A percentile compares a stretch with the other conserved stretches of the same genome.
phyloP scores from a whole-genome alignment of 768 basidiomycete species.

The Lactarius hengduanensis region DNA sequence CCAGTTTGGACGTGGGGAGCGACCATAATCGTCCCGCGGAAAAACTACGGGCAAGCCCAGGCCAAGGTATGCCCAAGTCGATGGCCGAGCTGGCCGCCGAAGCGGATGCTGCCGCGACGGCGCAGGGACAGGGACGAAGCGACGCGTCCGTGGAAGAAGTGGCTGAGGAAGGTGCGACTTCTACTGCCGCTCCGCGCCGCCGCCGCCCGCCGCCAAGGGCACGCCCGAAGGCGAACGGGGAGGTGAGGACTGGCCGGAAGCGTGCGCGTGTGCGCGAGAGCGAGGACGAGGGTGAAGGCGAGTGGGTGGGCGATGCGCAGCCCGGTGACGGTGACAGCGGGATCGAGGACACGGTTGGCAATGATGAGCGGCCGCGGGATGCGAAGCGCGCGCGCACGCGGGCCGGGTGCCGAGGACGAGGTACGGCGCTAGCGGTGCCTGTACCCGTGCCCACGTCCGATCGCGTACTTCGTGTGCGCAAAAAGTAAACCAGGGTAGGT shows the following conservation, averaged over 20 bases:
- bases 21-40: neutral
- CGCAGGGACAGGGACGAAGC: constrained; percentile 11
- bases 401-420: constrained; percentile 35
- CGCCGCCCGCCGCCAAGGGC: neutral
- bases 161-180: constrained; percentile 2
- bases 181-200: neutral
- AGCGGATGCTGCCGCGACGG: constrained; percentile 21
- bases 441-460: constrained; percentile 22
- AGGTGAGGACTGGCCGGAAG: neutral
- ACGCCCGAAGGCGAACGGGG: neutral
- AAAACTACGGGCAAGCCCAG: neutral
- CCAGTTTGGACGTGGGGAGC: neutral
- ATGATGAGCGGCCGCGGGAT: neutral
- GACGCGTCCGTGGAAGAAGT: constrained; percentile 12
- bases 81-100: constrained; percentile 28
- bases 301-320: neutral
- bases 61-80: constrained; percentile 23
- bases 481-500: constrained; percentile 12
- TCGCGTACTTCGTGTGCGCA: constrained; percentile 26
- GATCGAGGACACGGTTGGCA: neutral
- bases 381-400: constrained; percentile 27
- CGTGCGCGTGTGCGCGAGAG: constrained; percentile 1
- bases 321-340: too few relatives aligned
- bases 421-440: neutral
- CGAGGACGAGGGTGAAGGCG: neutral